Evolutionary conservation across 1,284 basidiomycete genomes (phyloP), one percentile per base, ranked within the genome.

Genomic region (Ganoderma resinaceum): DNA sequence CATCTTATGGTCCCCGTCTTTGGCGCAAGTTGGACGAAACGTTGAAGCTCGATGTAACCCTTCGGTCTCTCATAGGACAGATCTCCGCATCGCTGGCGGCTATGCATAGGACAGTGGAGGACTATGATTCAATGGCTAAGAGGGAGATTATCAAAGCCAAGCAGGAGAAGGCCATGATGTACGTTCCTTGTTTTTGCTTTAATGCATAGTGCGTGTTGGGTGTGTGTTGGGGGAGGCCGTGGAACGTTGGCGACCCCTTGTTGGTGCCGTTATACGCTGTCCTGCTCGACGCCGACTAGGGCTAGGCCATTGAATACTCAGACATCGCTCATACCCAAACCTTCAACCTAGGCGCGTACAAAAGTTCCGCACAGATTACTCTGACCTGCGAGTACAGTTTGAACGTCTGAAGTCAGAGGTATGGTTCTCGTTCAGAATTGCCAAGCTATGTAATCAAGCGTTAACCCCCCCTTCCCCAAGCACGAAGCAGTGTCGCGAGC

Each of bases 51-150:
- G 9, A 57, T 38, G 61, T 12, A 31, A n/a, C 53, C 43, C 69
- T 69, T 72, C 59, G 70, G 63, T 55, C 66, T 61, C 31, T 62
- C 75, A 64, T 82, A 97, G 96, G 96, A 79, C 96, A 98, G 87
- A 95, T 98, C 81, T 94, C 94, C 42, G 96, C 96, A 35, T 96
- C 95, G 18, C 84, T 99, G 23, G 89, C 95, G n/a, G 95, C 95
- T 1, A 91, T 98, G 85, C 91, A 94, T 66, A 85, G 96, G 66
- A 95, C 97, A 66, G 91, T 98, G 72, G 96, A 98, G 75, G 97
- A 99, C 77, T 98, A 97, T 77, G 96, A 98, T 77, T 92, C 94
- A 14, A 96, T 98, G 94, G 95, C 94, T 0, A 94, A 92, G 82
- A 87, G 96, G 72, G 96, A 98, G 80, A 95, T 98, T 76, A 94